Conservation (phyloP, 257 asterid species). For the Primulina huaijiensis region DNA sequence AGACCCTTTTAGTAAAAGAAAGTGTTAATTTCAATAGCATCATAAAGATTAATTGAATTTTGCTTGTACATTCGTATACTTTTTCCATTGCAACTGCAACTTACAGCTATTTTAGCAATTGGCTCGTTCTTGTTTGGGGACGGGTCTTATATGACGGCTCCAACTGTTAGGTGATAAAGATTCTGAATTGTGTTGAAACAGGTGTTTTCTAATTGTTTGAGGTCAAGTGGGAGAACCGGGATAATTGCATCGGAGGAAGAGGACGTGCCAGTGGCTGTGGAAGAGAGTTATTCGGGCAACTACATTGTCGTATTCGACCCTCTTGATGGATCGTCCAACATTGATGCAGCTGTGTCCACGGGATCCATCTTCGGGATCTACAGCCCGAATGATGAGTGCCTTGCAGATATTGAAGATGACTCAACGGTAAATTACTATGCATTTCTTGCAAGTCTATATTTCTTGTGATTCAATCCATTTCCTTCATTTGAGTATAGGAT, state of each 20-base stretch:
- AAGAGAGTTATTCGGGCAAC: constrained; percentile 94
- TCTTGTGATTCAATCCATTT: not conserved
- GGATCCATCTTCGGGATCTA: constrained; percentile 94
- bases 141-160: not conserved
- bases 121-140: not conserved
- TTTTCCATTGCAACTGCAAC: not conserved
- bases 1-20: not conserved
- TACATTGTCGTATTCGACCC: constrained; percentile 95
- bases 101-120: not conserved
- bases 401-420: constrained; percentile 62
- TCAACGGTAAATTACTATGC: constrained; percentile 39
- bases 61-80: too few species aligned
- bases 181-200: constrained; percentile 29
- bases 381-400: constrained; percentile 84
- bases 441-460: not conserved
- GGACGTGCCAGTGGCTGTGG: constrained; percentile 97
- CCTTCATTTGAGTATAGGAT: not conserved
- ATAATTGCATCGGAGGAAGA: constrained; percentile 98
- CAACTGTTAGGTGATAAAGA: not conserved
- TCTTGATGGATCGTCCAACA: constrained; percentile 94
- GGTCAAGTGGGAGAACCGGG: constrained; percentile 95
- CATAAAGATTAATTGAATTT: too few species aligned
- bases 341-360: constrained; percentile 90
- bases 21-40: not conserved
- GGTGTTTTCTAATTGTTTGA: constrained; percentile 83